Base-by-base conservation (phyloP, 2,329 filamentous ascomycete species). In the Mariannaea sp. region DNA sequence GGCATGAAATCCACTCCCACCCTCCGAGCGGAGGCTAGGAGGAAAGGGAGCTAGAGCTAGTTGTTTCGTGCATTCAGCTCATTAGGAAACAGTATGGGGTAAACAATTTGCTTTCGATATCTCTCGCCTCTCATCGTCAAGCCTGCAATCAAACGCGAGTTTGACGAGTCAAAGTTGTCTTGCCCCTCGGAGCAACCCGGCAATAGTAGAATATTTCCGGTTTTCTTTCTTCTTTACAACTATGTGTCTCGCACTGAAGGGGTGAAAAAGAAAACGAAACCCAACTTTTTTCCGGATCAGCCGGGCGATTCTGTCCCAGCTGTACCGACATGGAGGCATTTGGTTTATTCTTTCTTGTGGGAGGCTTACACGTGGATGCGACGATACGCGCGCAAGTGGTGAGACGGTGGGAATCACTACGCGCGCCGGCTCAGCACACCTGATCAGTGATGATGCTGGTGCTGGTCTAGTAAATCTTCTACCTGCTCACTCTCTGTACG, bases 41-140 rank as follows among this genome's bases (percentile, higher is more conserved):
- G 17, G 14, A 14, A 30, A 38, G 9, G 30, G 45, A 49, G 39
- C 20, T 30, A 16, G 30, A 39, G 45, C 41, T 41, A 27, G n/a
- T n/a, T n/a, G n/a, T n/a, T n/a, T n/a, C n/a, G n/a, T n/a, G n/a
- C 33, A 33, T 26, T 33, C 39, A 61, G 62, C 43, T 55, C 60
- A 64, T 65, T 65, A 65, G 63, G 63, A 65, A 65, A 65, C 63
- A 66, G 63, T 66, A 65, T 65, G 63, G 63, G 63, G 63, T 65
- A 65, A 65, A 55, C 24, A 24, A 40, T 48, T 24, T 30, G 54
- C 55, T 38, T 35, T 54, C 55, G 42, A 56, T 64, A 65, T 65
- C 61, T 65, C 62, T 65, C 59, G 10, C 59, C 62, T 64, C 48
- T 65, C 57, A 64, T 19, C 41, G 42, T 61, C 26, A 17, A 65